These are phyloP conservation scores for Ascochyta lentis DNA, from an alignment of 2,329 filamentous ascomycete species.

Conservation along the genomic window DNA sequence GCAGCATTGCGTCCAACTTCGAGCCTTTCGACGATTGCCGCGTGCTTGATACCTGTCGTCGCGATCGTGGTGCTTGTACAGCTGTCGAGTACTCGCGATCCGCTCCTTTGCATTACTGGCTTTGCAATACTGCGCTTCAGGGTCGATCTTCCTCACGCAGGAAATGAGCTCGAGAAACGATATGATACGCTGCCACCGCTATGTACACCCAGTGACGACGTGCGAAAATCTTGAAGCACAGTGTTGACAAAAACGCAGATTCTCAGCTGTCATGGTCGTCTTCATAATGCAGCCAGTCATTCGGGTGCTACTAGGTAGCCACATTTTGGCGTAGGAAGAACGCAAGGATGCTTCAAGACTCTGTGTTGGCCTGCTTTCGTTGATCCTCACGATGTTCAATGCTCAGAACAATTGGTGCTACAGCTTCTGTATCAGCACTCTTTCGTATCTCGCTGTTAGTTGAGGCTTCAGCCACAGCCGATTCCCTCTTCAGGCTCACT, in stretches of 20 bases:
- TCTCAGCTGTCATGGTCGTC: slow-evolving; percentile 5
- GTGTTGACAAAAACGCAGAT: neutral
- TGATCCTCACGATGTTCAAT: neutral
- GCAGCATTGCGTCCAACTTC: neutral
- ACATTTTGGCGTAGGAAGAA: neutral
- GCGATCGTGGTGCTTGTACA: neutral
- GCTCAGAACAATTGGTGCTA: too few relatives aligned
- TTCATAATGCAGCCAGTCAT: slow-evolving; percentile 7
- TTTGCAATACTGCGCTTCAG: neutral
- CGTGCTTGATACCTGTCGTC: neutral
- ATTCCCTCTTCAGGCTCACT: too few relatives aligned
- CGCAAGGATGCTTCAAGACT: neutral
- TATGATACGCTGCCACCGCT: slow-evolving; percentile 17
- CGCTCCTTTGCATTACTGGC: slow-evolving; percentile 1
- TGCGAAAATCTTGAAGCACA: neutral
- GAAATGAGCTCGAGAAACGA: slow-evolving; percentile 15
- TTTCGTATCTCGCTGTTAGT: too few relatives aligned
- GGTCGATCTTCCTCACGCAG: slow-evolving; percentile 15
- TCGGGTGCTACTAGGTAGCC: neutral
- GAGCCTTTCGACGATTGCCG: neutral
- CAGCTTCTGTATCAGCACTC: too few relatives aligned
- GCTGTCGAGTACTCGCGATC: neutral
- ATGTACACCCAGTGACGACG: slow-evolving; percentile 7
- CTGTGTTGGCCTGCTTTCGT: too few relatives aligned
- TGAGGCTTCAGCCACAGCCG: too few relatives aligned